Conservation (phyloP, 768 basidiomycete genomes). For the Lactarius hatsudake region DNA sequence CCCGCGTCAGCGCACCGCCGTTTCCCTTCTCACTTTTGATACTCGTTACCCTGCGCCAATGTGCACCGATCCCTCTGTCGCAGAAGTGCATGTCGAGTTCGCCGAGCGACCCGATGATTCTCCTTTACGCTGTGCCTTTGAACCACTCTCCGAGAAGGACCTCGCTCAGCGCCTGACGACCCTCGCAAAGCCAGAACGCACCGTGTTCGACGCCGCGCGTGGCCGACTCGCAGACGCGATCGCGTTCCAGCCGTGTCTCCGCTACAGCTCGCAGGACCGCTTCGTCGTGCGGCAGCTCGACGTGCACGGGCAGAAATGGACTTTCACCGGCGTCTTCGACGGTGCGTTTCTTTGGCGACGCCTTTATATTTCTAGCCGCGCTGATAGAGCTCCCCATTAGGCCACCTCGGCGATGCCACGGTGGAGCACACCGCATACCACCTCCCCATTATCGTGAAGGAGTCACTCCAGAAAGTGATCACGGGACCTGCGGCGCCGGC, state of each 20-base stretch:
- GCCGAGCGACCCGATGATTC: conserved; percentile 25
- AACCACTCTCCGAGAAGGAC: conserved; percentile 22
- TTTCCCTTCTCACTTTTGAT: not conserved
- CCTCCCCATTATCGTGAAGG: conserved; percentile 42
- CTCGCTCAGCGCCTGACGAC: conserved; percentile 14
- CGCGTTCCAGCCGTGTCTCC: conserved; percentile 44
- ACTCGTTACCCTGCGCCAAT: not conserved
- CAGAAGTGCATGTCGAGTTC: conserved; percentile 23
- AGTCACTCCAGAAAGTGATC: conserved; percentile 38
- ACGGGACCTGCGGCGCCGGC: conserved; percentile 27
- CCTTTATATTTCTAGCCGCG: not conserved
- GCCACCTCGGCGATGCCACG: conserved; percentile 49
- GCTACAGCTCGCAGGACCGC: conserved; percentile 43
- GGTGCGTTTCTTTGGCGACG: conserved; percentile 32
- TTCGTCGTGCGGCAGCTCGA: conserved; percentile 41
- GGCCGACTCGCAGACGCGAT: conserved; percentile 38
- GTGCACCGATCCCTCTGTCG: conserved; percentile 3
- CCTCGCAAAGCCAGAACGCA: conserved; percentile 23
- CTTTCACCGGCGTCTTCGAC: conserved; percentile 47
- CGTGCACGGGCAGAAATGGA: conserved; percentile 41
- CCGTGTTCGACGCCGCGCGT: conserved; percentile 22
- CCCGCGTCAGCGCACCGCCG: not conserved
- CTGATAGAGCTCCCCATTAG: conserved; percentile 30
- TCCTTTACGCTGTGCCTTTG: conserved; percentile 23
- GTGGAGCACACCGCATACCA: conserved; percentile 43